Conservation (phyloP, 768 basidiomycete genomes). For the Fomitopsis serialis region DNA sequence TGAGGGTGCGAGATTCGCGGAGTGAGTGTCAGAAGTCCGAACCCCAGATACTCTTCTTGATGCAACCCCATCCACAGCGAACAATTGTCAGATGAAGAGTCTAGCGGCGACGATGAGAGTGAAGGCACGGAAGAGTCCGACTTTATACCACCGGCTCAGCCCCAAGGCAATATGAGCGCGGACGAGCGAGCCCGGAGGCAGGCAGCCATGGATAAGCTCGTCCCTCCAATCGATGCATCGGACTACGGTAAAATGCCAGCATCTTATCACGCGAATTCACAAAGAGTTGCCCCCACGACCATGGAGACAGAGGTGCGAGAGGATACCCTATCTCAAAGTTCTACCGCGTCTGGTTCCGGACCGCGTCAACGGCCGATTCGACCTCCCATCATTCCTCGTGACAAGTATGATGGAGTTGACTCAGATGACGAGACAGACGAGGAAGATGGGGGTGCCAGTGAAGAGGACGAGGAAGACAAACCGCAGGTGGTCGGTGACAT, state of each 20-base stretch:
- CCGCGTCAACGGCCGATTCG: slow-evolving; percentile 46
- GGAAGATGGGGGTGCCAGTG: slow-evolving; percentile 44
- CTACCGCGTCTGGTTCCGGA: slow-evolving; percentile 9
- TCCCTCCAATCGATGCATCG: slow-evolving; percentile 68
- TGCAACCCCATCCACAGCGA: slow-evolving; percentile 41
- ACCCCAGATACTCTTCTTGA: too few species aligned
- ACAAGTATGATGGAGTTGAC: slow-evolving; percentile 88
- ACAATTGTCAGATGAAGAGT: slow-evolving; percentile 57
- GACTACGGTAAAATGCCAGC: slow-evolving; percentile 90
- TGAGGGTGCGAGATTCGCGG: slow-evolving; percentile 85
- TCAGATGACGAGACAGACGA: slow-evolving; percentile 86
- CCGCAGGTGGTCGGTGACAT: slow-evolving; percentile 81
- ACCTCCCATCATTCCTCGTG: slow-evolving; percentile 74
- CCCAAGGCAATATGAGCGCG: slow-evolving; percentile 25
- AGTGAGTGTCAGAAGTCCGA: slow-evolving; percentile 57
- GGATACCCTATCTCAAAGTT: slow-evolving; percentile 5
- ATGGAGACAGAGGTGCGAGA: slow-evolving; percentile 38
- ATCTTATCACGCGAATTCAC: slow-evolving; percentile 64
- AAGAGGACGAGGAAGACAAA: slow-evolving; percentile 67
- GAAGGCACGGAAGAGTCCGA: slow-evolving; percentile 14
- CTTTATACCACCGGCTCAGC: slow-evolving; percentile 12
- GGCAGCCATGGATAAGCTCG: slow-evolving; percentile 72
- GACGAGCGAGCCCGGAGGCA: slow-evolving; percentile 38
- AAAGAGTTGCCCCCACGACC: slow-evolving; percentile 49
- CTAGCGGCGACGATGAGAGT: slow-evolving; percentile 29